Conservation (phyloP, 306 rosid species). For the Prunus padus region DNA sequence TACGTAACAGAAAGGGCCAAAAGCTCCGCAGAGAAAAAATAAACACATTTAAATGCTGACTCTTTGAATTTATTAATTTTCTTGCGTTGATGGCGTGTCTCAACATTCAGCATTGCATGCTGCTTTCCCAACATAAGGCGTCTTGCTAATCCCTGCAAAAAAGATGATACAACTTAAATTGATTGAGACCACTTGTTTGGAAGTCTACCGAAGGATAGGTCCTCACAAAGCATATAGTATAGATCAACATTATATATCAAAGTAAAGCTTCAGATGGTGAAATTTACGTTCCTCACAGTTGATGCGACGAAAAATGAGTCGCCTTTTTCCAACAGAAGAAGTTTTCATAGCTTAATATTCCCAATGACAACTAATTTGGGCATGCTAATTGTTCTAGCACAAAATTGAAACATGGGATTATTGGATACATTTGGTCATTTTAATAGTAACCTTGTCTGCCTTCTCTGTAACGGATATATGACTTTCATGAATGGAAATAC, state of each 20-base stretch:
- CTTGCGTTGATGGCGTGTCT: conserved; percentile 12
- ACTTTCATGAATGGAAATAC: neutral
- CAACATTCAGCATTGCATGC: conserved; percentile 12
- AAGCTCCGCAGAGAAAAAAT: conserved; percentile 36
- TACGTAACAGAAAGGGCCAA: conserved; percentile 30
- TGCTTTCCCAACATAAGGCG: conserved; percentile 22
- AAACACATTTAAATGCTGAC: conserved; percentile 35
- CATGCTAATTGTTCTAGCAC: neutral
- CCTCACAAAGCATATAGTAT: neutral
- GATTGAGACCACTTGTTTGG: neutral
- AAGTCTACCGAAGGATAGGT: neutral
- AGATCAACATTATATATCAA: neutral
- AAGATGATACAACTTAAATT: neutral
- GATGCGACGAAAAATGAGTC: neutral
- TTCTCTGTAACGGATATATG: neutral
- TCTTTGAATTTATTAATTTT: conserved; percentile 40
- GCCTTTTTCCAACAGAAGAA: neutral
- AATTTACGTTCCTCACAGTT: neutral
- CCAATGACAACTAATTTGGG: neutral
- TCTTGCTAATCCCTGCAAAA: conserved; percentile 26
- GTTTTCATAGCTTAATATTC: neutral
- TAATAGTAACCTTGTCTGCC: neutral
- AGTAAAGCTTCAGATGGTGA: neutral
- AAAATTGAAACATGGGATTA: neutral
- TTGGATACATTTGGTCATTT: neutral